A percentile compares a stretch with the other conserved stretches of the same genome.
Conservation (phyloP, 1,284 basidiomycete species). For the Mycena sp. region DNA sequence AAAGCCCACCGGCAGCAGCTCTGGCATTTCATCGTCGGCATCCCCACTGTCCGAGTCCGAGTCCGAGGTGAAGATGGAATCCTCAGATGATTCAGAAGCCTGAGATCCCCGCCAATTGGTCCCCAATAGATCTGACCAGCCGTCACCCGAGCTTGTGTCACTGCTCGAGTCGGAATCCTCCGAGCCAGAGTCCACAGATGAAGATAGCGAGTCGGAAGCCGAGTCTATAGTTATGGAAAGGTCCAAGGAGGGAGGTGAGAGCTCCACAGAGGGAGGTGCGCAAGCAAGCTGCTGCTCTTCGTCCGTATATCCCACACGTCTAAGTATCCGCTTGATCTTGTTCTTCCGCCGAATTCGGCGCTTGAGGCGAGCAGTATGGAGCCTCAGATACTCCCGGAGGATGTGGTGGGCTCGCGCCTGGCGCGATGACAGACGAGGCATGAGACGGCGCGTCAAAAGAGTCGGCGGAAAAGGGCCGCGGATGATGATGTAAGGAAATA, state of each 20-base stretch:
- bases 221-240: background rate
- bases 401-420: no score
- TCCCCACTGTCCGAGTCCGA: conserved; percentile 10
- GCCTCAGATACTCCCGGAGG: background rate
- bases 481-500: no score
- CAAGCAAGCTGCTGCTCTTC: conserved; percentile 1
- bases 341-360: conserved; percentile 2
- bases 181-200: background rate
- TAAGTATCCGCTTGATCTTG: background rate
- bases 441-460: no score
- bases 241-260: background rate
- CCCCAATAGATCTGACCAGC: conserved; percentile 17
- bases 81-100: background rate
- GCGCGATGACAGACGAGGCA: conserved; percentile 16
- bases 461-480: no score
- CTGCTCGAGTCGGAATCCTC: background rate
- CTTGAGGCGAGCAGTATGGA: background rate
- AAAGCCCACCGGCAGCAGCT: background rate
- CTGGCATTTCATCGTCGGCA: conserved; percentile 11
- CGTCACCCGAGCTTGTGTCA: background rate
- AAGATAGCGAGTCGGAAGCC: background rate
- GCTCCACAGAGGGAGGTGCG: background rate
- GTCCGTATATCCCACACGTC: background rate
- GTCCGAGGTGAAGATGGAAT: background rate
- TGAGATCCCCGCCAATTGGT: conserved; percentile 5